Percentiles rank a stretch among this genome's conserved stretches.
phyloP scores from a whole-genome alignment of 2,329 filamentous ascomycete genomes.

The Dactylellina sp. region DNA sequence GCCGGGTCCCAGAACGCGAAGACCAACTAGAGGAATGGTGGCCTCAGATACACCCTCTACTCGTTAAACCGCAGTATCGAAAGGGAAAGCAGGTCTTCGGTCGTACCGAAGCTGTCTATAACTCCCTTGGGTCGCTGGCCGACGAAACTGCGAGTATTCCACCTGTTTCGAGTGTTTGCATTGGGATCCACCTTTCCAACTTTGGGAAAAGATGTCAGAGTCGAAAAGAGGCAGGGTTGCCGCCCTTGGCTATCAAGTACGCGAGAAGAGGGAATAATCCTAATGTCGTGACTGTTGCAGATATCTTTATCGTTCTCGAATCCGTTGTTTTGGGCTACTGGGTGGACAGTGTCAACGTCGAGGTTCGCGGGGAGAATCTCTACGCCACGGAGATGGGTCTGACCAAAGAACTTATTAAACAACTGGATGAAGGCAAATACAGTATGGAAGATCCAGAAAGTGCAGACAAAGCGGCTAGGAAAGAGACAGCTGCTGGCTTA shows the following conservation, averaged over 20 bases:
- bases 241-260: background rate
- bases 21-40: slow-evolving; percentile 1
- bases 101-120: background rate
- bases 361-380: background rate
- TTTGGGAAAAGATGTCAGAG: background rate
- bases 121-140: background rate
- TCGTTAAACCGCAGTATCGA: background rate
- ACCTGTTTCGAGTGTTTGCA: background rate
- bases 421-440: slow-evolving; percentile 1
- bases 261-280: background rate
- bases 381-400: slow-evolving; percentile 3
- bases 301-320: slow-evolving; percentile 8
- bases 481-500: background rate
- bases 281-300: slow-evolving; percentile 4
- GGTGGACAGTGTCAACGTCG: slow-evolving; percentile 5
- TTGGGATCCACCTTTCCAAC: background rate
- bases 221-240: background rate
- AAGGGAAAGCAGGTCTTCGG: background rate
- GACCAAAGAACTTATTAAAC: background rate
- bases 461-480: background rate
- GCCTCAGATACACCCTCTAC: slow-evolving; percentile 4
- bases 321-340: slow-evolving; percentile 5
- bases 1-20: background rate
- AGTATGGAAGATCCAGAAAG: background rate
- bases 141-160: slow-evolving; percentile 7